Percentiles rank a stretch among this genome's conserved stretches.
Conservation (phyloP, 2,329 filamentous ascomycete genomes). For the Stagonosporopsis tanaceti region DNA sequence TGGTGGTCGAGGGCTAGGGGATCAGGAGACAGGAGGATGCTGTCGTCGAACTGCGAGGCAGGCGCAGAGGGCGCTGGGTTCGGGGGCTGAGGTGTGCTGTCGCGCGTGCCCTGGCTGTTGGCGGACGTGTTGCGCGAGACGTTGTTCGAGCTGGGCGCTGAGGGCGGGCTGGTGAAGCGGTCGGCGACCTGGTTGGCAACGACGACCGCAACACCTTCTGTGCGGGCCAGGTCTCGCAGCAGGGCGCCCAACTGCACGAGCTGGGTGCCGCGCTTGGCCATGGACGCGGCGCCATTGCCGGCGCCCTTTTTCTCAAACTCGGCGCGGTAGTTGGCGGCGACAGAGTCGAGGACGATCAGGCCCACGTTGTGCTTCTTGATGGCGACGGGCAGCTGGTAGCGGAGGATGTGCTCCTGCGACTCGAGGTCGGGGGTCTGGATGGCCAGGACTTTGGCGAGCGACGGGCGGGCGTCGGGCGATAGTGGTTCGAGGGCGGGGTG, state of each 20-base stretch:
- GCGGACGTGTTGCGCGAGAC: constrained; percentile 39
- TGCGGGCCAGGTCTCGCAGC: constrained; percentile 77
- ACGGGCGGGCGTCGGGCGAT: constrained; percentile 60
- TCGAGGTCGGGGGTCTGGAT: constrained; percentile 89
- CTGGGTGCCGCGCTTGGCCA: constrained; percentile 79
- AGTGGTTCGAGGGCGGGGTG: constrained; percentile 68
- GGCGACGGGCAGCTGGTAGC: constrained; percentile 89
- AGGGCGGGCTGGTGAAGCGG: constrained; percentile 66
- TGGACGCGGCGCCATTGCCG: constrained; percentile 52
- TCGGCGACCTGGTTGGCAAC: constrained; percentile 96
- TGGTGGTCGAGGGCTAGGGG: constrained; percentile 84
- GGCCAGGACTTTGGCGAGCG: constrained; percentile 78
- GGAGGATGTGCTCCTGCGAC: constrained; percentile 92
- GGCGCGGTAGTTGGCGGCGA: constrained; percentile 94
- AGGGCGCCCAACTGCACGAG: constrained; percentile 78
- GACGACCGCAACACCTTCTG: constrained; percentile 81
- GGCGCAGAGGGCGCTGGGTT: constrained; percentile 15
- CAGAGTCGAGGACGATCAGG: constrained; percentile 85
- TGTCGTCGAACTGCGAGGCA: constrained; percentile 26
- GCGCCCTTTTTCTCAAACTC: constrained; percentile 73
- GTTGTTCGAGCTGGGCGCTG: constrained; percentile 32
- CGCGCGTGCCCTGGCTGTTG: constrained; percentile 36
- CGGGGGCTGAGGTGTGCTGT: constrained; percentile 26
- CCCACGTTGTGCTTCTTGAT: constrained; percentile 79
- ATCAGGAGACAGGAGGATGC: constrained; percentile 54